Percentiles rank a stretch among this genome's conserved stretches.
Conservation (phyloP, 139 green algal species). For the Tetratostichococcus sp. region DNA sequence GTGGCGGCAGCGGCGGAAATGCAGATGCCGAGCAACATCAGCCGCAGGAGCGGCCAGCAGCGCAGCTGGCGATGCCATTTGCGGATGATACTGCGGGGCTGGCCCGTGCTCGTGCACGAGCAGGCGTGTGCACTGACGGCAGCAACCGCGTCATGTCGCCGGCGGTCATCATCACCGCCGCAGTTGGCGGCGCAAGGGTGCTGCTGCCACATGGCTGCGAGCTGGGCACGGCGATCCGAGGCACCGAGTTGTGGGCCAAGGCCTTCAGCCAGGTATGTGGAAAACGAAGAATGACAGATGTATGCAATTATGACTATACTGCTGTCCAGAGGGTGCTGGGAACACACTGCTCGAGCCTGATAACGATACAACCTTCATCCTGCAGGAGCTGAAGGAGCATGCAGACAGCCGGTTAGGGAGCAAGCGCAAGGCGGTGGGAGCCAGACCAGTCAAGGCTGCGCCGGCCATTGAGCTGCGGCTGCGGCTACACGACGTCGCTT, state of each 20-base stretch:
- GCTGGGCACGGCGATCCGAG: slow-evolving; percentile 36
- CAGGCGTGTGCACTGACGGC: not conserved
- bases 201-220: slow-evolving; percentile 40
- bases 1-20: too few relatives aligned
- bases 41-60: too few relatives aligned
- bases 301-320: too few relatives aligned
- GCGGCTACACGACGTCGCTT: slow-evolving; percentile 22
- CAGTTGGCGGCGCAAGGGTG: slow-evolving; percentile 9
- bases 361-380: too few relatives aligned
- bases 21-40: not conserved
- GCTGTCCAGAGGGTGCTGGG: too few relatives aligned
- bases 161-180: slow-evolving; percentile 1
- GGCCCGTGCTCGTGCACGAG: too few relatives aligned
- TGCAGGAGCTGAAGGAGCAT: slow-evolving; percentile 18
- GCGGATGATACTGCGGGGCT: not conserved
- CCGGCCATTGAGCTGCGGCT: slow-evolving; percentile 39
- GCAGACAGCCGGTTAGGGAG: not conserved
- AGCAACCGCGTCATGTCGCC: not conserved
- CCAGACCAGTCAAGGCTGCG: not conserved
- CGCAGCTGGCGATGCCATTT: not conserved
- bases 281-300: too few relatives aligned
- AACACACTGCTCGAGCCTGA: too few relatives aligned
- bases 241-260: slow-evolving; percentile 57
- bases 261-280: slow-evolving; percentile 47
- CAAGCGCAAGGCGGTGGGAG: not conserved